Base-by-base conservation (phyloP, 495 filamentous ascomycete genomes). In the Pseudevernia furfuracea region DNA sequence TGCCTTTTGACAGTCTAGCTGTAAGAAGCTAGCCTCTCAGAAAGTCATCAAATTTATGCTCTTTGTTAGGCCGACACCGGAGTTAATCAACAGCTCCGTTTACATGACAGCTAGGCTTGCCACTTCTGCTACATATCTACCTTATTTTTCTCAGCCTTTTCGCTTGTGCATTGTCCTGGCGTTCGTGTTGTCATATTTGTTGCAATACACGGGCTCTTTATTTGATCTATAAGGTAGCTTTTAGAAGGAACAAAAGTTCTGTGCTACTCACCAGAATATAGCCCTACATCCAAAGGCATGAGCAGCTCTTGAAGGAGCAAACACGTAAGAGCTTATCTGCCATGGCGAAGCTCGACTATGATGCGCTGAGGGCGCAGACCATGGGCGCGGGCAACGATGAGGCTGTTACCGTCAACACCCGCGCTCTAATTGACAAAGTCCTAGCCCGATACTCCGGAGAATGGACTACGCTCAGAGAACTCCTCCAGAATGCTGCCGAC, bases 401-500 rank as follows among this genome's bases (percentile, higher is more conserved):
- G 73, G 95, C 94, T n/a, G 95, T 99, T 43, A 99, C 95, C 0
- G 95, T 97, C 62, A 96, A 99, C 71, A 99, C 94, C 32, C 80
- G 95, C 69, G 95, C 92, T 37, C 78, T 99, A 68, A 97, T 99
- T 65, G 96, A 97, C 74, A 99, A 99, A 76, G 92, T 97, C 1
- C 82, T 98, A 48, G 93, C 94, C 23, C 79, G 94, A 64, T 98
- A 98, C 74, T 94, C 91, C 12, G 92, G 94, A 62, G 93, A 97
- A 77, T 96, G 92, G 86, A 85, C 82, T 34, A 84, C 85, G 28
- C 79, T 97, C 19, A 83, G 95, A 77, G 95, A 99, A 72, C 88
- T 97, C 67, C 89, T 99, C 38, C 95, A 99, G 72, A 99, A 99
- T 73, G 95, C 94, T 14, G 94, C 95, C 46, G 95, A 99, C 77